These are phyloP conservation scores for Apiospora sp. DNA, from an alignment of 2,329 filamentous ascomycete genomes.

Conservation along the genomic window DNA sequence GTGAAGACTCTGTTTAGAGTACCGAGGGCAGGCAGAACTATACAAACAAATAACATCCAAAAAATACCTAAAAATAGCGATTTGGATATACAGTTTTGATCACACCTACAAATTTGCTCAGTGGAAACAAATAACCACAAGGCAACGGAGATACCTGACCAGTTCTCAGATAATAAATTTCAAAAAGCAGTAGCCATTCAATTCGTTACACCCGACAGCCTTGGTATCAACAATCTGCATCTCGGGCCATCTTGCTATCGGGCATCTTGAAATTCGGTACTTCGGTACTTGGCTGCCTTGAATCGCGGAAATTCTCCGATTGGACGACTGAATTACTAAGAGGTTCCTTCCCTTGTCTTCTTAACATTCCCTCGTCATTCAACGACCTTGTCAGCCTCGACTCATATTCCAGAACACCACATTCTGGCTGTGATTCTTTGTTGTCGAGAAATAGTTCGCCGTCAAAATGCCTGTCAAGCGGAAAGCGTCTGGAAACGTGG, in stretches of 20 bases:
- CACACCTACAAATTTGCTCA: neutral
- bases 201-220: neutral
- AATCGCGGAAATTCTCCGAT: neutral
- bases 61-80: no score
- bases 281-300: conserved; percentile 9
- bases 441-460: neutral
- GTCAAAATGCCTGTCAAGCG: conserved; percentile 22
- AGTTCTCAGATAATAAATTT: no score
- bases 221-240: neutral
- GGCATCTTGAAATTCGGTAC: neutral
- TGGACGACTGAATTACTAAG: neutral
- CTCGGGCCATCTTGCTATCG: neutral
- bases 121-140: neutral
- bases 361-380: conserved; percentile 10
- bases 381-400: conserved; percentile 11
- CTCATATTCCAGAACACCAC: conserved; percentile 5
- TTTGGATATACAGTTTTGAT: neutral
- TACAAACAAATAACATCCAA: no score
- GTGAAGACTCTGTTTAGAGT: no score
- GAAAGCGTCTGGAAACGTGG: conserved; percentile 22
- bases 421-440: neutral
- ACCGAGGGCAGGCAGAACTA: no score
- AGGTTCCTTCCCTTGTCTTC: conserved; percentile 17
- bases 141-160: neutral
- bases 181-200: neutral